Percentiles rank a stretch among this genome's conserved stretches.
phyloP scores from a whole-genome alignment of 1,139 yeast species.

The Lodderomyces pseudojiufengensis region DNA sequence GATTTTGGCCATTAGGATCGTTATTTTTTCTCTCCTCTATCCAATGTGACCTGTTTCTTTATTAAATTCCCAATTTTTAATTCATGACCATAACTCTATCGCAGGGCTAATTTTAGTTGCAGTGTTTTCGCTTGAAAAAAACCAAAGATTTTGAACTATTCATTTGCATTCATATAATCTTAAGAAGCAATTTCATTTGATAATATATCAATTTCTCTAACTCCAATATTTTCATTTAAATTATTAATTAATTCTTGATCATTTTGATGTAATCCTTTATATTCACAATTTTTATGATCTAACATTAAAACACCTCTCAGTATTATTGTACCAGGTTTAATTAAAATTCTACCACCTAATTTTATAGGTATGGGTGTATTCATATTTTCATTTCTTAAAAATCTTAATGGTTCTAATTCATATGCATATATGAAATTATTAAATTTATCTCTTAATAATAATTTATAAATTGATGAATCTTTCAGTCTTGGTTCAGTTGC shows the following conservation, averaged over 20 bases:
- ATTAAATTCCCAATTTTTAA: too few species aligned
- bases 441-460: slow-evolving; percentile 29
- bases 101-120: too few species aligned
- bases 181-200: too few species aligned
- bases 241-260: slow-evolving; percentile 22
- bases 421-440: slow-evolving; percentile 38
- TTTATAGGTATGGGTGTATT: slow-evolving; percentile 32
- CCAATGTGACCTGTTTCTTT: too few species aligned
- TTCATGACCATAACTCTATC: too few species aligned
- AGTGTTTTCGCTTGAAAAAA: too few species aligned
- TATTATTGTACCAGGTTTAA: slow-evolving; percentile 30
- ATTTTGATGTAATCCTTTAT: slow-evolving; percentile 28
- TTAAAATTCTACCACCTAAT: slow-evolving; percentile 37
- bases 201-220: slow-evolving; percentile 29
- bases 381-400: slow-evolving; percentile 22
- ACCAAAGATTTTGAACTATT: too few species aligned
- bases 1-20: too few species aligned
- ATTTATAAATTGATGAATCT: slow-evolving; percentile 23
- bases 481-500: slow-evolving; percentile 7
- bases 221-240: slow-evolving; percentile 31
- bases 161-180: too few species aligned
- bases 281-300: slow-evolving; percentile 28
- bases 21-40: too few species aligned
- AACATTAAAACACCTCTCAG: slow-evolving; percentile 35
- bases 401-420: slow-evolving; percentile 35